phyloP scores from a whole-genome alignment of 129 eudicot genomes.

The Ambrosia artemisiifolia region DNA sequence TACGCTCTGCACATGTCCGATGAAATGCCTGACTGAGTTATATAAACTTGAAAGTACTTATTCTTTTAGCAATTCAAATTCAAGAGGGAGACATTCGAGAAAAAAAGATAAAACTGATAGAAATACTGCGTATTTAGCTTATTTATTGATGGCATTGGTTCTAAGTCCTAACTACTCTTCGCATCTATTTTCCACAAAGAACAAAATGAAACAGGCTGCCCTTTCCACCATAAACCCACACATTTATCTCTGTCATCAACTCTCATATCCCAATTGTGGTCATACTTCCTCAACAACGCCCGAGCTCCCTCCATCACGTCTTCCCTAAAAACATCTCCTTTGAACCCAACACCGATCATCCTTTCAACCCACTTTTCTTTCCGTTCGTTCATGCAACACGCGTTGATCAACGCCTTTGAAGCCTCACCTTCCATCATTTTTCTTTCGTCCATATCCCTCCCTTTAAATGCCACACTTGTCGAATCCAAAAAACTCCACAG shows the following conservation, averaged over 20 bases:
- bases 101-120: not conserved
- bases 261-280: slow-evolving; percentile 65
- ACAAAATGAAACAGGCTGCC: slow-evolving; percentile 75
- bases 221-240: slow-evolving; percentile 76
- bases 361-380: slow-evolving; percentile 75
- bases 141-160: not conserved
- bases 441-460: slow-evolving; percentile 81
- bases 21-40: too few relatives aligned
- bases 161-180: not conserved
- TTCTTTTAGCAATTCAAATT: not conserved
- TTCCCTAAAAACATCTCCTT: slow-evolving; percentile 50
- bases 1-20: too few relatives aligned
- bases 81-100: not conserved
- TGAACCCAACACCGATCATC: slow-evolving; percentile 57
- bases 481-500: slow-evolving; percentile 81
- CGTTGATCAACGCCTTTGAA: slow-evolving; percentile 55
- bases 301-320: slow-evolving; percentile 68
- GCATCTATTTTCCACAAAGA: slow-evolving; percentile 62
- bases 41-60: too few relatives aligned
- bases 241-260: slow-evolving; percentile 54
- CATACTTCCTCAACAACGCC: slow-evolving; percentile 74
- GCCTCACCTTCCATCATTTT: slow-evolving; percentile 87
- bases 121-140: not conserved
- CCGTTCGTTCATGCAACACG: slow-evolving; percentile 63
- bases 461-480: slow-evolving; percentile 74